phyloP scores from a whole-genome alignment of 228 moss, liverwort and hornwort genomes.

The Sphagnum magellanicum region DNA sequence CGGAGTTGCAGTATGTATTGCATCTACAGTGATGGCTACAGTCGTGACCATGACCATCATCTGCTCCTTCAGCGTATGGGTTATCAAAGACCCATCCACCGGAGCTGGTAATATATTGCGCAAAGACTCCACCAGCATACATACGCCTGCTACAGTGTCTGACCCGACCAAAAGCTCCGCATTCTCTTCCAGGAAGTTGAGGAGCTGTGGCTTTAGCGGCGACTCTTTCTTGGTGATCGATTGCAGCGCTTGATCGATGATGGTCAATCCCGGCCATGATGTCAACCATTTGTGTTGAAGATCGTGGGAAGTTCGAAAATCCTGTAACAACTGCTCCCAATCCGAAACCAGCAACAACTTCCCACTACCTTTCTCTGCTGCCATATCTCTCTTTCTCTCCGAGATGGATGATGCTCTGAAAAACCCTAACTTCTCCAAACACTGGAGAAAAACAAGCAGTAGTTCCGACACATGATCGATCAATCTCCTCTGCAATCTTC shows the following conservation, averaged over 20 bases:
- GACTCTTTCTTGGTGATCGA: slow-evolving; percentile 70
- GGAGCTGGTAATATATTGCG: slow-evolving; percentile 50
- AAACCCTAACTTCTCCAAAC: too few relatives aligned
- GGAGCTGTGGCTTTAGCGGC: slow-evolving; percentile 48
- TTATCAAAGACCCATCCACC: slow-evolving; percentile 49
- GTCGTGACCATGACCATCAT: slow-evolving; percentile 90
- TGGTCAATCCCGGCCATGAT: slow-evolving; percentile 69
- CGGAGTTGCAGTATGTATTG: slow-evolving; percentile 57
- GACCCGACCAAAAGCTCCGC: slow-evolving; percentile 57
- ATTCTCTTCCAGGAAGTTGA: slow-evolving; percentile 84
- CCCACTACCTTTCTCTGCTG: slow-evolving; percentile 81
- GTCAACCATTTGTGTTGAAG: slow-evolving; percentile 84
- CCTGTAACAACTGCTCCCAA: slow-evolving; percentile 91
- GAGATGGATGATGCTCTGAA: too few relatives aligned
- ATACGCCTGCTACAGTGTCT: slow-evolving; percentile 50
- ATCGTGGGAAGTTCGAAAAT: slow-evolving; percentile 59
- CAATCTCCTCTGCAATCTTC: too few relatives aligned
- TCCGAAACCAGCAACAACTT: slow-evolving; percentile 69
- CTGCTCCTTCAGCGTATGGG: slow-evolving; percentile 65
- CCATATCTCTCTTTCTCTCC: too few relatives aligned
- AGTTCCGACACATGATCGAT: too few relatives aligned
- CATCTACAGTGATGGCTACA: slow-evolving; percentile 68
- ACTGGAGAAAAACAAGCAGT: too few relatives aligned
- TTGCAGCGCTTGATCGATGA: slow-evolving; percentile 82
- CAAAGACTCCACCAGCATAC: slow-evolving; percentile 59